These are phyloP conservation scores for Pichia sp. DNA, from an alignment of 1,139 yeast species.

Conservation along the genomic window DNA sequence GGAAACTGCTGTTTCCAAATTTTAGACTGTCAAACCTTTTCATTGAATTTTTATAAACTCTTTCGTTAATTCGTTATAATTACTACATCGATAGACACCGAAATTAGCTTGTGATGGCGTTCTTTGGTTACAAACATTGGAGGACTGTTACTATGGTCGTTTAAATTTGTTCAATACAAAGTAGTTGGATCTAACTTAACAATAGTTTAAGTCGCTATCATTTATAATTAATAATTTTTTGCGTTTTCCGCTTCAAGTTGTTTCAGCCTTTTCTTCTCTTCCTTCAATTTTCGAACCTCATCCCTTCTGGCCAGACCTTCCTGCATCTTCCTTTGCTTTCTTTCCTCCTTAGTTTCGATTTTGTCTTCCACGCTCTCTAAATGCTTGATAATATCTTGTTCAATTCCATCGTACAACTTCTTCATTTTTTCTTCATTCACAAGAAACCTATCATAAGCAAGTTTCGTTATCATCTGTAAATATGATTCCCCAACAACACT, in stretches of 20 bases:
- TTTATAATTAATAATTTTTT: neutral
- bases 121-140: too few relatives aligned
- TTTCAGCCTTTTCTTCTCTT: conserved; percentile 17
- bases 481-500: conserved; percentile 49
- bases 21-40: neutral
- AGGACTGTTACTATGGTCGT: too few relatives aligned
- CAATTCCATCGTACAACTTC: conserved; percentile 43
- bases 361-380: conserved; percentile 28
- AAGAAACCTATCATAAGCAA: conserved; percentile 54
- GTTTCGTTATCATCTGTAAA: conserved; percentile 42
- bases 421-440: conserved; percentile 59
- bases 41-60: neutral
- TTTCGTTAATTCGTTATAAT: too few relatives aligned
- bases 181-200: too few relatives aligned
- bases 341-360: conserved; percentile 49
- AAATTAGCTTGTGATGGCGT: too few relatives aligned
- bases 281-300: conserved; percentile 22
- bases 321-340: conserved; percentile 52
- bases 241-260: conserved; percentile 11
- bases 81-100: too few relatives aligned
- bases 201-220: neutral
- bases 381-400: conserved; percentile 18
- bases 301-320: conserved; percentile 53
- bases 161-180: too few relatives aligned
- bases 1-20: conserved; percentile 8